These are phyloP conservation scores for Lactarius indigo DNA, from an alignment of 768 basidiomycete species.

Conservation along the genomic window DNA sequence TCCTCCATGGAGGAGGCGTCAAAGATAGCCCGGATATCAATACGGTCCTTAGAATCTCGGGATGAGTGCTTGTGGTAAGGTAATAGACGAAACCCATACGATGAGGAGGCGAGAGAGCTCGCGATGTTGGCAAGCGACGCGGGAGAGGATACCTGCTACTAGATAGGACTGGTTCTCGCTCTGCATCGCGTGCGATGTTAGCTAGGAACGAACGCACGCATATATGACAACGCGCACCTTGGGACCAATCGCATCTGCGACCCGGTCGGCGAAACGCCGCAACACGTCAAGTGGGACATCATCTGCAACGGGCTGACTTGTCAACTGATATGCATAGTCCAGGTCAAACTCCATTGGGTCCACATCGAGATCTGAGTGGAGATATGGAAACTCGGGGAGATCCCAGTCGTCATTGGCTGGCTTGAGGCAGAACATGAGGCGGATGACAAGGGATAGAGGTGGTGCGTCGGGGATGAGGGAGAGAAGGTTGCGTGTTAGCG, in stretches of 20 bases:
- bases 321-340: conserved; percentile 50
- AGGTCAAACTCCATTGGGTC: conserved; percentile 53
- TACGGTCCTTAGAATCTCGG: conserved; percentile 43
- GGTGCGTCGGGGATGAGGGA: conserved; percentile 59
- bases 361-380: conserved; percentile 60
- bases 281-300: conserved; percentile 49
- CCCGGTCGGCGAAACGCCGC: conserved; percentile 50
- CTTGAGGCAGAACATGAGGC: conserved; percentile 78
- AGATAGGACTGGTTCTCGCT: conserved; percentile 53
- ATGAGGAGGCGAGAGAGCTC: conserved; percentile 41
- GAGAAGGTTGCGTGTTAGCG: conserved; percentile 59
- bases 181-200: conserved; percentile 35
- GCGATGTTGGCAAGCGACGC: conserved; percentile 64
- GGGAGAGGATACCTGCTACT: conserved; percentile 58
- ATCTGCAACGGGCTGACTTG: conserved; percentile 58
- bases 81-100: conserved; percentile 37
- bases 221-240: conserved; percentile 43
- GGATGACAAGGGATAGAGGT: conserved; percentile 58
- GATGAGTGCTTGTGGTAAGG: not conserved
- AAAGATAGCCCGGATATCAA: conserved; percentile 55
- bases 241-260: conserved; percentile 52
- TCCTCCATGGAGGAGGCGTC: conserved; percentile 52
- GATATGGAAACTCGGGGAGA: conserved; percentile 63
- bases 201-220: not conserved
- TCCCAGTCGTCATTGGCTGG: conserved; percentile 81